A percentile compares a stretch with the other conserved stretches of the same genome.
Evolutionary conservation across 805 yeast species (phyloP).

Genomic region (Teunomyces lycoperdinae): DNA sequence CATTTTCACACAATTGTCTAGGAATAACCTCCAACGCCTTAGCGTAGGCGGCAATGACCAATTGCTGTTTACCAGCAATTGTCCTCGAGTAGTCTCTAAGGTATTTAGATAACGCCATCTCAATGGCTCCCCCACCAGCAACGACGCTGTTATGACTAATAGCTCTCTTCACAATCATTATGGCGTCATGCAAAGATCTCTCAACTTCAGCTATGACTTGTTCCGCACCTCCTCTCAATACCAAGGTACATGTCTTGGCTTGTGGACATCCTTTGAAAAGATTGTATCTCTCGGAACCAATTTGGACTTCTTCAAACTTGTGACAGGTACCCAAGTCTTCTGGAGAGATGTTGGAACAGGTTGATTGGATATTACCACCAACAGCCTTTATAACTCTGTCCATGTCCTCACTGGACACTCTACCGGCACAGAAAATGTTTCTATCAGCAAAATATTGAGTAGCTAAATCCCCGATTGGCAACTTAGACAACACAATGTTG

Average conservation of each 20-base stretch:
- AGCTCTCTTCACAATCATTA: constrained; percentile 96
- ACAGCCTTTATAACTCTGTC: constrained; percentile 90
- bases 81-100: constrained; percentile 83
- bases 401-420: constrained; percentile 87
- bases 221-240: constrained; percentile 96
- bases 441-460: constrained; percentile 98
- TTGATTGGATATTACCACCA: constrained; percentile 83
- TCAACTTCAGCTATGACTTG: constrained; percentile 98
- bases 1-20: constrained; percentile 95
- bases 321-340: constrained; percentile 84
- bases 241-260: constrained; percentile 89
- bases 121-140: constrained; percentile 99
- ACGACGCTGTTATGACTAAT: constrained; percentile 82
- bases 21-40: constrained; percentile 95
- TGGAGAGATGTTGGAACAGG: constrained; percentile 64
- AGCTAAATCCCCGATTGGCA: constrained; percentile 98
- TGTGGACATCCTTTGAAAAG: constrained; percentile 88
- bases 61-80: constrained; percentile 94
- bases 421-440: constrained; percentile 94
- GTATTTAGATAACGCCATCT: constrained; percentile 91
- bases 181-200: constrained; percentile 95
- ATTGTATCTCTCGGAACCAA: constrained; percentile 94
- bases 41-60: constrained; percentile 89
- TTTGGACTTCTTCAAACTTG: constrained; percentile 86
- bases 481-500: constrained; percentile 84